Conservation (phyloP, 1,284 basidiomycete species). For the Rhizopogon hawkerae region DNA sequence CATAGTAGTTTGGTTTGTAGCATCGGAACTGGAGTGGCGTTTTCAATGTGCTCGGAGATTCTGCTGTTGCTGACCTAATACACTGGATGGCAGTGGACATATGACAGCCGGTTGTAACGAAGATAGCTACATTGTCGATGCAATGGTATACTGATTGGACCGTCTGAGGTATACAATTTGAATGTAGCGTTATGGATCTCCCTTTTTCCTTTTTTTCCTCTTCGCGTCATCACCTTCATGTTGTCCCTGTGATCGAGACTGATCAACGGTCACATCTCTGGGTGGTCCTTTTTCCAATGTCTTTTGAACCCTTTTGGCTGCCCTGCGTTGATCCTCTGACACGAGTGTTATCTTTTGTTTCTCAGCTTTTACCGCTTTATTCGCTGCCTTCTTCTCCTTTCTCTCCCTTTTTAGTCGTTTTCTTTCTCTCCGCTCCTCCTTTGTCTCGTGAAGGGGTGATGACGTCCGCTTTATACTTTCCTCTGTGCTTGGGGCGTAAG, state of each 20-base stretch:
- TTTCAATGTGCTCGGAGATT: neutral
- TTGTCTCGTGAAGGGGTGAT: constrained; percentile 8
- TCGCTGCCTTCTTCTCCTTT: constrained; percentile 17
- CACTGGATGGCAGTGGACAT: too few relatives aligned
- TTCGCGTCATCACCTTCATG: neutral
- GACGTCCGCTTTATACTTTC: constrained; percentile 11
- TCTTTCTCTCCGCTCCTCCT: constrained; percentile 21
- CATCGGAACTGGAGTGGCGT: neutral
- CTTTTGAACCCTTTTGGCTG: constrained; percentile 7
- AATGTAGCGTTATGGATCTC: constrained; percentile 4
- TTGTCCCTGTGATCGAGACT: neutral
- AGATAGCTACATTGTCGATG: neutral
- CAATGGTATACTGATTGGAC: neutral
- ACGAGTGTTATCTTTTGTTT: constrained; percentile 9
- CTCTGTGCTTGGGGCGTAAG: neutral
- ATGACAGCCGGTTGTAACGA: too few relatives aligned
- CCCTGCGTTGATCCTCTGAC: constrained; percentile 3
- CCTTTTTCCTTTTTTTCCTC: constrained; percentile 9
- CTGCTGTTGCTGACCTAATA: too few relatives aligned
- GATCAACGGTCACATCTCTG: neutral
- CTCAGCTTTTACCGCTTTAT: constrained; percentile 7
- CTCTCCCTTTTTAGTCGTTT: constrained; percentile 18
- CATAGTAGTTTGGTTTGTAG: constrained; percentile 9
- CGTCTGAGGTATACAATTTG: neutral
- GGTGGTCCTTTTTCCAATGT: neutral